Conservation (phyloP, 2,329 filamentous ascomycete genomes). For the Penicillium sp. region DNA sequence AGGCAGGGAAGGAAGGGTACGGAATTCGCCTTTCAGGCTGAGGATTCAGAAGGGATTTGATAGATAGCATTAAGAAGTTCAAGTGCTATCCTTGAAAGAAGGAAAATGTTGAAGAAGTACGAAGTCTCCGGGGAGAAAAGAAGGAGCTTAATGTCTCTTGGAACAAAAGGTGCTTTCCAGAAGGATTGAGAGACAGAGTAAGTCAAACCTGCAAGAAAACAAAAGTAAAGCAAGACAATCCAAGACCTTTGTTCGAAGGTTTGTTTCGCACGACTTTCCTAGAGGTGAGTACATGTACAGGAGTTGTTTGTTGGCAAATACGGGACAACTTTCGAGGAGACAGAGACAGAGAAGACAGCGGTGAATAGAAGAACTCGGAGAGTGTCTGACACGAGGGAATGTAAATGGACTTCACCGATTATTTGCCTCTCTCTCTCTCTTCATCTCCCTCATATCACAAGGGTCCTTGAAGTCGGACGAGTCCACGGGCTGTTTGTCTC, state of each 20-base stretch:
- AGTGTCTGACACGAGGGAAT: slow-evolving; percentile 7
- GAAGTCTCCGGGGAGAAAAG: slow-evolving; percentile 3
- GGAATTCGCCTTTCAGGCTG: slow-evolving; percentile 38
- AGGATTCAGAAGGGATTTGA: slow-evolving; percentile 67
- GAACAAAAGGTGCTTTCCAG: slow-evolving; percentile 28
- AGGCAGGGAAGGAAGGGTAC: slow-evolving; percentile 12
- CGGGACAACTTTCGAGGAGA: slow-evolving; percentile 11
- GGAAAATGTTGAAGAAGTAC: slow-evolving; percentile 2
- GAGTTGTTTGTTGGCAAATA: slow-evolving; percentile 18
- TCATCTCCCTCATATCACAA: background rate
- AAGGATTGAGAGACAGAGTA: slow-evolving; percentile 19
- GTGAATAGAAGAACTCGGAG: slow-evolving; percentile 14
- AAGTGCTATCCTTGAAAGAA: slow-evolving; percentile 4
- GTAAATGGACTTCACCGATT: slow-evolving; percentile 12
- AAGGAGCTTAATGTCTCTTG: slow-evolving; percentile 14
- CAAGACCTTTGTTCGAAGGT: slow-evolving; percentile 25
- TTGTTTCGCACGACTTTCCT: slow-evolving; percentile 15
- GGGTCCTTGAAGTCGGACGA: slow-evolving; percentile 19
- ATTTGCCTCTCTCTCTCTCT: background rate
- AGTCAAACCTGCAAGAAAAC: slow-evolving; percentile 13
- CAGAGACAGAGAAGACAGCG: slow-evolving; percentile 7
- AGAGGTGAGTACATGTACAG: slow-evolving; percentile 18
- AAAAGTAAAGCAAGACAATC: slow-evolving; percentile 20
- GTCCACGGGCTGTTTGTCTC: slow-evolving; percentile 19
- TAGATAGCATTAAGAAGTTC: slow-evolving; percentile 55